phyloP scores from a whole-genome alignment of 2,329 filamentous ascomycete genomes.

The Aspergillus ibericus region DNA sequence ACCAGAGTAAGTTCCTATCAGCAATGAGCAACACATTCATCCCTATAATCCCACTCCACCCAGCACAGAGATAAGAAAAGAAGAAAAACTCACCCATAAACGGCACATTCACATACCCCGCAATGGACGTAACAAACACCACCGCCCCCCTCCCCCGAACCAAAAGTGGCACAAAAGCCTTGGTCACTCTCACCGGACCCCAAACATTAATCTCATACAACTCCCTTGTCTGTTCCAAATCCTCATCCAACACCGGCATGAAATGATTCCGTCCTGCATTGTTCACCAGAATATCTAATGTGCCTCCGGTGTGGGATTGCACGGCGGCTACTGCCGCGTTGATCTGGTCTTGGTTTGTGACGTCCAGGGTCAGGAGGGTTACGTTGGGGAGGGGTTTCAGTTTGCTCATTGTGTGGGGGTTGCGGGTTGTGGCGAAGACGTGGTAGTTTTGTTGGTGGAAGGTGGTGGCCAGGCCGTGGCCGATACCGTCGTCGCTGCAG shows the following conservation, averaged over 20 bases:
- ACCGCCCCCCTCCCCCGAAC: constrained; percentile 22
- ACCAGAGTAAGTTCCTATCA: no score
- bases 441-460: constrained; percentile 36
- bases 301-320: constrained; percentile 30
- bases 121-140: constrained; percentile 25
- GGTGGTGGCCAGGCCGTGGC: constrained; percentile 35
- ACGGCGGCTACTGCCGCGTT: constrained; percentile 25
- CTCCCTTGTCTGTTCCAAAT: constrained; percentile 32
- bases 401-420: constrained; percentile 26
- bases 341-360: constrained; percentile 26
- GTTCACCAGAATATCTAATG: constrained; percentile 42
- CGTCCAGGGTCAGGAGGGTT: constrained; percentile 31
- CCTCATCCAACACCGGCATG: constrained; percentile 39
- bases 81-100: constrained; percentile 24
- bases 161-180: constrained; percentile 29
- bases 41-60: no score
- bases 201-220: constrained; percentile 23
- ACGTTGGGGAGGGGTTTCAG: constrained; percentile 24
- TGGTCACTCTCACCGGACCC: constrained; percentile 15
- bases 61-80: no score
- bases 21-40: no score
- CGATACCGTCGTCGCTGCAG: constrained; percentile 41
- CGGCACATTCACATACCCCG: constrained; percentile 24
- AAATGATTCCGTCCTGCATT: constrained; percentile 42
- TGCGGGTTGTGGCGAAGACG: constrained; percentile 42